Conservation (phyloP, 768 basidiomycete genomes). For the Trametes meyenii region DNA sequence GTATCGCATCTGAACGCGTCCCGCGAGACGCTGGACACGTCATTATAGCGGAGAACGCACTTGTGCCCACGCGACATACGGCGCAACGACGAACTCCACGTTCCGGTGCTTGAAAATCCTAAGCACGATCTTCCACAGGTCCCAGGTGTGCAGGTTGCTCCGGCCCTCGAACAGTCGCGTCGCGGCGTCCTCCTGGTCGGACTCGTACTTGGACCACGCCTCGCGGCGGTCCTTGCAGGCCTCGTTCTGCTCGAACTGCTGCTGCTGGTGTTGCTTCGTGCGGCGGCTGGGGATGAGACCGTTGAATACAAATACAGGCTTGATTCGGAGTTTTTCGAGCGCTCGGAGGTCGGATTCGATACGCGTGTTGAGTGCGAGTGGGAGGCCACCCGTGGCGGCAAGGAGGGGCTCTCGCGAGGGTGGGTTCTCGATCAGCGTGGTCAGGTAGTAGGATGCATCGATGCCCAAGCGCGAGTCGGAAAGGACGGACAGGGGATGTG, state of each 20-base stretch:
- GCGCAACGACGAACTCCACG: conserved; percentile 95
- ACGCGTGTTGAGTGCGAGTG: conserved; percentile 81
- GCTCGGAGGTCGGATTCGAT: conserved; percentile 91
- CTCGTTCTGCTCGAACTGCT: conserved; percentile 53
- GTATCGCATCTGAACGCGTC: not conserved
- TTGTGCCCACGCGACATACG: conserved; percentile 95
- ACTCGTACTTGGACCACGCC: conserved; percentile 94
- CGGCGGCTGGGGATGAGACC: conserved; percentile 82
- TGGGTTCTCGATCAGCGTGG: conserved; percentile 72
- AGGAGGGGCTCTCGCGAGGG: conserved; percentile 87
- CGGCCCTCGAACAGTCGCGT: conserved; percentile 82
- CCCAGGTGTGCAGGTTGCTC: conserved; percentile 74
- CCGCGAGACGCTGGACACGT: conserved; percentile 10
- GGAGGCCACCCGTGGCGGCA: conserved; percentile 93
- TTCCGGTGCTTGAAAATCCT: conserved; percentile 92
- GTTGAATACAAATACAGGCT: conserved; percentile 98
- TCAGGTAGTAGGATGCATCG: conserved; percentile 91
- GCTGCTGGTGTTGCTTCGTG: conserved; percentile 62
- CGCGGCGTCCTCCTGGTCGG: conserved; percentile 87
- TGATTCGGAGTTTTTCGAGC: conserved; percentile 90
- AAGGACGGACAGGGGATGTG: conserved; percentile 76
- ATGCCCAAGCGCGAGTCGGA: conserved; percentile 95
- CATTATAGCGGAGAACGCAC: conserved; percentile 48
- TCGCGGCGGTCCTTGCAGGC: conserved; percentile 76
- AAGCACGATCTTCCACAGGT: conserved; percentile 92